Evolutionary conservation across 768 basidiomycete species (phyloP).

Genomic region (Kwoniella sp.): DNA sequence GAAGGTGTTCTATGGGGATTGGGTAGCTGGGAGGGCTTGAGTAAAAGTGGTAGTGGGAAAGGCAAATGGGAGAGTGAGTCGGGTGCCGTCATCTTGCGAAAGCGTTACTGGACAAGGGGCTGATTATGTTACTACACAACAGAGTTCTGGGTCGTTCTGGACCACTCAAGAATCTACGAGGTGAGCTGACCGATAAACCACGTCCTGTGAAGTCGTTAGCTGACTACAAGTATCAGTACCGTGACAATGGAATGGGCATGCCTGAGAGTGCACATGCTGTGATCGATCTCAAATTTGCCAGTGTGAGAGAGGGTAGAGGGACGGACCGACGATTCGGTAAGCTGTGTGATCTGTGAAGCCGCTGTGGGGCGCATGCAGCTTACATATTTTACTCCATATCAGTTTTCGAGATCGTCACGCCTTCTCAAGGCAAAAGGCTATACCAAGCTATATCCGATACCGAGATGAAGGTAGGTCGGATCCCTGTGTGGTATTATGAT

Average conservation of each 20-base stretch:
- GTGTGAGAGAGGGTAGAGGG: slow-evolving; percentile 53
- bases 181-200: too few relatives aligned
- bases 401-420: slow-evolving; percentile 56
- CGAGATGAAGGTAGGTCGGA: slow-evolving; percentile 48
- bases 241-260: slow-evolving; percentile 40
- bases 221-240: slow-evolving; percentile 34
- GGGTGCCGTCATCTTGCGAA: too few relatives aligned
- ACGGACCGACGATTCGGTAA: slow-evolving; percentile 53
- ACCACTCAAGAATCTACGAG: slow-evolving; percentile 53
- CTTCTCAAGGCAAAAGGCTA: slow-evolving; percentile 48
- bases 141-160: slow-evolving; percentile 55
- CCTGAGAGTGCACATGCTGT: slow-evolving; percentile 46
- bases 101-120: too few relatives aligned
- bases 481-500: too few relatives aligned
- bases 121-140: background rate
- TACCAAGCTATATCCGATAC: slow-evolving; percentile 53
- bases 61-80: slow-evolving; percentile 55
- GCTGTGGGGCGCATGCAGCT: background rate
- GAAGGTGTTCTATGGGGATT: slow-evolving; percentile 55
- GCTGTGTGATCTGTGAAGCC: slow-evolving; percentile 7
- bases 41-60: slow-evolving; percentile 37
- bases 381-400: background rate
- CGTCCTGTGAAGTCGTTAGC: too few relatives aligned
- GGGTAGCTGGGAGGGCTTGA: slow-evolving; percentile 53
- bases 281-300: slow-evolving; percentile 55